Base-by-base conservation (phyloP, 208 protist genomes). In the Naegleria gruberi region DNA sequence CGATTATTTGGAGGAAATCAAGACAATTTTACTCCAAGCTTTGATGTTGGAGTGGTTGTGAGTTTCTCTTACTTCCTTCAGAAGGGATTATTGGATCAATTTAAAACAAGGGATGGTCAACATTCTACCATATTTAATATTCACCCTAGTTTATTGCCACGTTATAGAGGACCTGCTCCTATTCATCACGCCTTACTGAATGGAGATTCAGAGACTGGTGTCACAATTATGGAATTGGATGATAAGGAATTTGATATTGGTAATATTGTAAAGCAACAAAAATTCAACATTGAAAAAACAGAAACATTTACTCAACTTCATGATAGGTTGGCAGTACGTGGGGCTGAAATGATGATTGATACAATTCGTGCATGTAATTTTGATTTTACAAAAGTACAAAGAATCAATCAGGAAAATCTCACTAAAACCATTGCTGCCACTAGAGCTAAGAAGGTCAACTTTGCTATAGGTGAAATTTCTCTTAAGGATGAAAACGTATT, bases 141-240 rank as follows among this genome's bases (percentile, higher is more conserved):
- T 91, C 96, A 97, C 90, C 96, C 96, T 7, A 97, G 95, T 26
- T 90, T 97, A 46, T 92, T 97, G 12, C 96, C 96, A 7, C 92
- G 92, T 43, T 97, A 97, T 92, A 94, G 96, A 83, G 96, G 96
- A 41, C 95, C 95, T 47, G 96, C 95, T 89, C 96, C 96, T 37
- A 96, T 97, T 82, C 97, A 96, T 90, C 93, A 94, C 37, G 94
- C 96, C 43, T 90, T 97, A 82, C 93, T 95, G 44, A 92, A 91
- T 84, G 95, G 95, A 85, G 96, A 97, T 57, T 34, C 2, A 6
- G 43, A 74, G 4, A 90, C 90, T 17, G 90, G 89, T 77, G 41
- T 90, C 34, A 55, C 65, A 41, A 84, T 90, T 10, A 90, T 90
- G 30, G 82, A 90, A n/a, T 44, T 90, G 26, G 26, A 84, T 77